Conservation (phyloP, 2,329 filamentous ascomycete genomes). For the Colletotrichum magnum region DNA sequence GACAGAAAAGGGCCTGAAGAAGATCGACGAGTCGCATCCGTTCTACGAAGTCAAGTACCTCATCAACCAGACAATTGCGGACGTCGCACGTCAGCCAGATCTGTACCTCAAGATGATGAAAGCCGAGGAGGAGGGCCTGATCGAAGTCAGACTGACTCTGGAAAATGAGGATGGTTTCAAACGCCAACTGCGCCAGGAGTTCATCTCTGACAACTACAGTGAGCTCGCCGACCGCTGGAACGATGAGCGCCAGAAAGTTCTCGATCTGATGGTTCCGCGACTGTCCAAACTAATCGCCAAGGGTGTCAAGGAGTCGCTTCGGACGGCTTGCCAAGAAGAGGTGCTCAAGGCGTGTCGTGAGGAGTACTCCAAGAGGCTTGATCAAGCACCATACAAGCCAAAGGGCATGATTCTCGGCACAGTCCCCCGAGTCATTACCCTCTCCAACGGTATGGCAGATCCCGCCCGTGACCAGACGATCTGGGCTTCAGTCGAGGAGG, state of each 20-base stretch:
- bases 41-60: constrained; percentile 99
- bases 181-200: constrained; percentile 82
- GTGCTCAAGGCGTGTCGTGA: constrained; percentile 91
- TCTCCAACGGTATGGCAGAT: constrained; percentile 88
- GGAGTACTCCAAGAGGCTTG: constrained; percentile 88
- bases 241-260: constrained; percentile 84
- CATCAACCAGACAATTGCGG: constrained; percentile 86
- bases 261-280: constrained; percentile 85
- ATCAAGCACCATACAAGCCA: constrained; percentile 96
- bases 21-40: constrained; percentile 94
- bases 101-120: constrained; percentile 97
- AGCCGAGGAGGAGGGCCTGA: constrained; percentile 92
- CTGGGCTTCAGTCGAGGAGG: constrained; percentile 95
- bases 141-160: constrained; percentile 87
- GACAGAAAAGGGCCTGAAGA: constrained; percentile 93
- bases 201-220: constrained; percentile 95
- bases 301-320: constrained; percentile 93
- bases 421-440: constrained; percentile 85
- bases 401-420: constrained; percentile 93
- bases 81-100: constrained; percentile 87
- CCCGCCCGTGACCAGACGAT: constrained; percentile 82
- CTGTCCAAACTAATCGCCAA: constrained; percentile 88
- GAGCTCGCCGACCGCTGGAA: constrained; percentile 98
- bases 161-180: constrained; percentile 83
- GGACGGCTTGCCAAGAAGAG: constrained; percentile 93